Percentiles rank a stretch among this genome's conserved stretches.
Evolutionary conservation across 768 basidiomycete species (phyloP).

Genomic region (Tulasnella sp.): DNA sequence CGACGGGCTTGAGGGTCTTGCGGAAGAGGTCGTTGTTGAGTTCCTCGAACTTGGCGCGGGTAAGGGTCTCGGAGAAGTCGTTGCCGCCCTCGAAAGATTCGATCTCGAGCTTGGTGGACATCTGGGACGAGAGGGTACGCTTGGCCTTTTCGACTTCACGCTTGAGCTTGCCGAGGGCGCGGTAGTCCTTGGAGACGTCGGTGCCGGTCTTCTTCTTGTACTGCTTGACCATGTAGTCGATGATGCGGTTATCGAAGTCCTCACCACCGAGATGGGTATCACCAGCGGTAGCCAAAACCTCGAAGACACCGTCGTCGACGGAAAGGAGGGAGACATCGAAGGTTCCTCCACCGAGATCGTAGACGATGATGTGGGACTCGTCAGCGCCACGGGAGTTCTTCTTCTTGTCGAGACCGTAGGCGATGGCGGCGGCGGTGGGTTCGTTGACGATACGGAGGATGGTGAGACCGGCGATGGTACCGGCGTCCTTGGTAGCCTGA

Average conservation of each 20-base stretch:
- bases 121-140: conserved; percentile 87
- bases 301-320: conserved; percentile 92
- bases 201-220: conserved; percentile 94
- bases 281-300: conserved; percentile 88
- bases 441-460: conserved; percentile 98
- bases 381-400: conserved; percentile 50
- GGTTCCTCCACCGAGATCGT: conserved; percentile 98
- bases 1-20: conserved; percentile 99
- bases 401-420: conserved; percentile 98
- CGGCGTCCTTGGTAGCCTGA: conserved; percentile 98
- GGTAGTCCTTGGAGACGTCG: conserved; percentile 75
- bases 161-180: conserved; percentile 89
- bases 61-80: conserved; percentile 96
- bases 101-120: conserved; percentile 90
- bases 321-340: conserved; percentile 97
- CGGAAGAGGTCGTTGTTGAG: conserved; percentile 99
- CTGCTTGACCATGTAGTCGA: conserved; percentile 83
- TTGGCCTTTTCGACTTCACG: conserved; percentile 94
- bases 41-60: conserved; percentile 98
- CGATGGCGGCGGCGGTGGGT: conserved; percentile 95
- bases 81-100: conserved; percentile 96
- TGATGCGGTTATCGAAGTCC: conserved; percentile 93
- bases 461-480: conserved; percentile 90
- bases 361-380: conserved; percentile 95
- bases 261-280: conserved; percentile 95